Evolutionary conservation across 2,329 filamentous ascomycete species (phyloP), one percentile per base, ranked within the genome.

Genomic region (Ascocoryne sarcoides): DNA sequence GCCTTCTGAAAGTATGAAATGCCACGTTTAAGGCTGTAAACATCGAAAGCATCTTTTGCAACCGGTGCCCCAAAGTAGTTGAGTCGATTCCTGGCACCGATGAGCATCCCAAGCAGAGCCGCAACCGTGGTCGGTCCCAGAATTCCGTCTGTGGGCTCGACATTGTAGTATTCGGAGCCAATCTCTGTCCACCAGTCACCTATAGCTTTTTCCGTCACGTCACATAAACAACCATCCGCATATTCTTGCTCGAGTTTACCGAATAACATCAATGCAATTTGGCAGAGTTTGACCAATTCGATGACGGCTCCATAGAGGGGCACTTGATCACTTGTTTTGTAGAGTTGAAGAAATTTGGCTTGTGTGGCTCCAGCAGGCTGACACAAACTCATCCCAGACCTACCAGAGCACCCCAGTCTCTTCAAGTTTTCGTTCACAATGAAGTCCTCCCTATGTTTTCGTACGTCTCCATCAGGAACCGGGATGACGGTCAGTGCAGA

Each of bases 171-270:
- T 50, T 96, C 90, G 0, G 81, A 82, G 2, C 92, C 92, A 44
- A 95, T 82, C 55, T 95, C 86, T 1, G 84, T 81, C 92, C 92
- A 96, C 92, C 92, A 98, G 60, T 95, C 85, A 46, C 81, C 82
- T 53, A 96, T 79, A 2, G 89, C 87, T 46, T 75, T 81, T 60
- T 98, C 92, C 0, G 92, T 96, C 32, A 92, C 71, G 64, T 98
- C 92, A 60, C 92, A 98, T 3, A 98, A 73, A 17, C 95, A 65
- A 0, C 92, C 92, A 56, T 98, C 92, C 5, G 86, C 84, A 59
- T 94, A 96, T 49, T 89, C 84, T 20, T 82, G 74, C n/a, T 85
- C 81, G 4, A 96, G 68, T 59, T 89, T 87, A 39, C 82, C 85
- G 62, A 95, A 98, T 45, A 95, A 69, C 56, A 85, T 82, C 44